Evolutionary conservation across 176 grass and related monocot species (phyloP).

Genomic region (Aegilops speltoides): DNA sequence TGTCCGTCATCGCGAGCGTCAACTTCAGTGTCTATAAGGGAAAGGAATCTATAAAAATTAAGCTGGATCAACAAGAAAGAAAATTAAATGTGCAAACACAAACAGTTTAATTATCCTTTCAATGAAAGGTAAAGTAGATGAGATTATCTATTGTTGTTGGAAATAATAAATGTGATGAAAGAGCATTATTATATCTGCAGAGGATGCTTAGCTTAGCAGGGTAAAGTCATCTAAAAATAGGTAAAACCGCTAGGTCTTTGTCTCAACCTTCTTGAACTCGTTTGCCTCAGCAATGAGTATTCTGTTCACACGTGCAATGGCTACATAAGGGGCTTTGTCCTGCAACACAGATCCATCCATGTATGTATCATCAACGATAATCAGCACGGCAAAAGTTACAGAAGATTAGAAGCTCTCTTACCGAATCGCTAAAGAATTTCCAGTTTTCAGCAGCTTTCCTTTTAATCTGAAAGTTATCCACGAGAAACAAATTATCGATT

Average conservation of each 20-base stretch:
- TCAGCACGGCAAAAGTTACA: neutral
- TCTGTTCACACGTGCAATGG: neutral
- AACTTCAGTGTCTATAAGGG: no score
- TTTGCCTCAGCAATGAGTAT: neutral
- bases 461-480: neutral
- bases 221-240: neutral
- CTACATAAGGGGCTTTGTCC: neutral
- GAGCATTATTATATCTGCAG: neutral
- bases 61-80: neutral
- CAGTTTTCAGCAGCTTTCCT: neutral
- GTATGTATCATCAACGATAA: neutral
- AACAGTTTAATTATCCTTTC: neutral
- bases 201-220: neutral
- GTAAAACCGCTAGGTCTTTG: neutral
- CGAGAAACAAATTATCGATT: neutral
- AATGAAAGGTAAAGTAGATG: neutral
- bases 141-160: neutral
- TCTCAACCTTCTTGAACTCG: neutral
- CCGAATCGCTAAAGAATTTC: neutral
- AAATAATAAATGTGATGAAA: constrained; percentile 1
- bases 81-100: neutral
- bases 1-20: no score
- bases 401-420: neutral
- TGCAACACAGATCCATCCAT: neutral
- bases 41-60: neutral